Evolutionary conservation across 2,329 filamentous ascomycete genomes (phyloP).

Genomic region (Talaromyces sp.): DNA sequence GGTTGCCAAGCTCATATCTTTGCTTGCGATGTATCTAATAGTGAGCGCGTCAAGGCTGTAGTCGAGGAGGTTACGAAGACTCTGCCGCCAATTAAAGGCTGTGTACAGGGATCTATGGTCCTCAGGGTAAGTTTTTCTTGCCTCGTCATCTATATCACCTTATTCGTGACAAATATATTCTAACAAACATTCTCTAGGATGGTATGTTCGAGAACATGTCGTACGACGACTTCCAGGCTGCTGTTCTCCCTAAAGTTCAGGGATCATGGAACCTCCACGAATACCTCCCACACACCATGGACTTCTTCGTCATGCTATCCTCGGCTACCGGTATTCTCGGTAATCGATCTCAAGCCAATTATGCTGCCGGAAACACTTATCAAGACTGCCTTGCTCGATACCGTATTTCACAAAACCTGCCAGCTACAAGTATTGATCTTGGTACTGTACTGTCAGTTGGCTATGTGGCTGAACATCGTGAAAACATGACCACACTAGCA

Average conservation of each 20-base stretch:
- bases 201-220: slow-evolving; percentile 42
- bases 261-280: slow-evolving; percentile 40
- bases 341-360: slow-evolving; percentile 48
- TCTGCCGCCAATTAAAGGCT: slow-evolving; percentile 33
- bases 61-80: slow-evolving; percentile 20
- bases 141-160: background rate
- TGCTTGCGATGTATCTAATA: slow-evolving; percentile 28
- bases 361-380: slow-evolving; percentile 42
- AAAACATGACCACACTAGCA: slow-evolving; percentile 15
- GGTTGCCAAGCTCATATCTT: slow-evolving; percentile 23
- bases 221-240: slow-evolving; percentile 39
- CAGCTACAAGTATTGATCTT: slow-evolving; percentile 30
- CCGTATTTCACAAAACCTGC: slow-evolving; percentile 27
- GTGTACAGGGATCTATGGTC: slow-evolving; percentile 35
- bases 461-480: slow-evolving; percentile 32
- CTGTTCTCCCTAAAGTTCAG: slow-evolving; percentile 42
- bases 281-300: slow-evolving; percentile 31
- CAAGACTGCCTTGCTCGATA: slow-evolving; percentile 38
- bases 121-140: slow-evolving; percentile 20
- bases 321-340: slow-evolving; percentile 47
- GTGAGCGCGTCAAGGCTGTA: slow-evolving; percentile 19
- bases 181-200: slow-evolving; percentile 24
- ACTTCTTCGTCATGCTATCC: slow-evolving; percentile 47
- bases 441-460: slow-evolving; percentile 37
- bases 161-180: background rate